Evolutionary conservation across 2,329 filamentous ascomycete genomes (phyloP).

Genomic region (Fusarium caatingaense): DNA sequence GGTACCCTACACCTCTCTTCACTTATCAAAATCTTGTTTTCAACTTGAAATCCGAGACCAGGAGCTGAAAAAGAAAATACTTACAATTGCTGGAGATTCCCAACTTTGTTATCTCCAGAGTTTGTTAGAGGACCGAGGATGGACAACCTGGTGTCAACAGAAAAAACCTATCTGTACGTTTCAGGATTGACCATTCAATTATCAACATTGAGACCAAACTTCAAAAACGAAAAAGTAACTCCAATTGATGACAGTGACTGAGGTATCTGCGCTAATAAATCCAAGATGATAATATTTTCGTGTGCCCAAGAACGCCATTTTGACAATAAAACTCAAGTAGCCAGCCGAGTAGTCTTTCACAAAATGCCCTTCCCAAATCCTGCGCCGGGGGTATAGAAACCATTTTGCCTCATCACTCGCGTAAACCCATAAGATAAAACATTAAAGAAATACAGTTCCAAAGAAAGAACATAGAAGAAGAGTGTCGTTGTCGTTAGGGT

Average conservation of each 20-base stretch:
- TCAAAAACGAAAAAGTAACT: background rate
- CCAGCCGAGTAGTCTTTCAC: slow-evolving; percentile 11
- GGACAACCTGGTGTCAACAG: no score
- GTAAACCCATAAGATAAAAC: background rate
- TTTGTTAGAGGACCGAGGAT: no score
- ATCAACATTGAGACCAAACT: background rate
- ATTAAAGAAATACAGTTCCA: background rate
- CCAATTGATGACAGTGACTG: slow-evolving; percentile 8
- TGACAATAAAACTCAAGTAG: slow-evolving; percentile 12
- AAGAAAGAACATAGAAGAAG: background rate
- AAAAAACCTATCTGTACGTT: no score
- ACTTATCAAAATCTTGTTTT: no score
- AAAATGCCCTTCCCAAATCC: slow-evolving; percentile 17
- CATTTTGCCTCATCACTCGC: slow-evolving; percentile 21
- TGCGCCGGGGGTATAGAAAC: slow-evolving; percentile 30
- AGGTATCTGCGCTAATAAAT: slow-evolving; percentile 23
- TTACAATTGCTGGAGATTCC: no score
- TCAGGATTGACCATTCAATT: no score
- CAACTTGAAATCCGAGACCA: no score
- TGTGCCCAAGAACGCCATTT: slow-evolving; percentile 17
- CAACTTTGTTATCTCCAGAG: no score
- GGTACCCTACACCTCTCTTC: no score
- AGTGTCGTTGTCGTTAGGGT: no score
- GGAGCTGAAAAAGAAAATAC: no score
- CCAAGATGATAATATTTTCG: slow-evolving; percentile 8